These are phyloP conservation scores for Sporobolomyces phaffii DNA, from an alignment of 768 basidiomycete species.

Conservation along the genomic window DNA sequence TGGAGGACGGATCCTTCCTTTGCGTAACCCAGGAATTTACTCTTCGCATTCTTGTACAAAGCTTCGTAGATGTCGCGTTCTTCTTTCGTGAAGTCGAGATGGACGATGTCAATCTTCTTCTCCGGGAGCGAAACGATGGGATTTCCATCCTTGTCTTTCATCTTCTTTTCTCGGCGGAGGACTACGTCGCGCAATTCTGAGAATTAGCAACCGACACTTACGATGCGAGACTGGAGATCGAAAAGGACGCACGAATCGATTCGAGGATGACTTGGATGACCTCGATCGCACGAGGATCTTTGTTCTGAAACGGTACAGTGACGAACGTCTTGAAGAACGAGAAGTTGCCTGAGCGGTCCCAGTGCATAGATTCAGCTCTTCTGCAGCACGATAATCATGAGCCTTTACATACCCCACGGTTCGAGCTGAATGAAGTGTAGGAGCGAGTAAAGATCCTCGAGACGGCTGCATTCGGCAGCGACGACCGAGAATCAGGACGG, in stretches of 20 bases:
- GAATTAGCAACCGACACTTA: background rate
- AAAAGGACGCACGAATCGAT: constrained; percentile 22
- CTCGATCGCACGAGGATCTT: constrained; percentile 86
- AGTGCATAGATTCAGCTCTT: too few species aligned
- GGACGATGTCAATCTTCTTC: constrained; percentile 72
- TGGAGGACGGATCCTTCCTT: constrained; percentile 56
- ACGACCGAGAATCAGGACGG: too few species aligned
- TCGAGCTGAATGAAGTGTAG: constrained; percentile 51
- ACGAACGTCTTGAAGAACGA: constrained; percentile 85
- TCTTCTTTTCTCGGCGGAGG: constrained; percentile 84
- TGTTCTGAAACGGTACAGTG: constrained; percentile 81
- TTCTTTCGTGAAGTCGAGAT: constrained; percentile 68
- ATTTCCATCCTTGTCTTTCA: constrained; percentile 78
- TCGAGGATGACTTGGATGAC: constrained; percentile 72
- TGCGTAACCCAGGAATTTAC: constrained; percentile 69
- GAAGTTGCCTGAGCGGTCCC: constrained; percentile 48
- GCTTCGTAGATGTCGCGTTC: constrained; percentile 86
- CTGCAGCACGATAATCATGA: too few species aligned
- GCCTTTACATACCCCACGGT: constrained; percentile 42
- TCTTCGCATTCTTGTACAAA: constrained; percentile 66
- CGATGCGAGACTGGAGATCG: background rate
- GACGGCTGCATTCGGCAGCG: constrained; percentile 13
- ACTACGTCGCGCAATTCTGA: constrained; percentile 44
- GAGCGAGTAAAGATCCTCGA: constrained; percentile 72
- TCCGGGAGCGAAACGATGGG: constrained; percentile 79